These are phyloP conservation scores for Oleoguttula mirabilis DNA, from an alignment of 495 filamentous ascomycete species.

Conservation along the genomic window DNA sequence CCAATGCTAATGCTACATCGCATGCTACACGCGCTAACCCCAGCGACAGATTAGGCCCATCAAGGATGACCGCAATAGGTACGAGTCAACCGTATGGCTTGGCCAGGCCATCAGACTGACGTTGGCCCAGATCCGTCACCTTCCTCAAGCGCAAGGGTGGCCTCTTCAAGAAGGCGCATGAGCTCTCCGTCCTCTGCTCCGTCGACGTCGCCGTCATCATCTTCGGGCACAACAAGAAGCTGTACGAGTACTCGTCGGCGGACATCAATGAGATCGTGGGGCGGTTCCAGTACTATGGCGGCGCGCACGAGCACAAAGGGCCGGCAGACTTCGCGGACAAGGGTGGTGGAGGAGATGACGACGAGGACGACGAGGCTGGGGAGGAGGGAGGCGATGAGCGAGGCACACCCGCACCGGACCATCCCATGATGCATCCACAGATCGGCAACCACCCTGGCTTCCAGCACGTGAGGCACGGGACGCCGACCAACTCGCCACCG, in stretches of 20 bases:
- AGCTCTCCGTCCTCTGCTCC: constrained; percentile 92
- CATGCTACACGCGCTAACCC: neutral
- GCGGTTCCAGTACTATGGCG: constrained; percentile 88
- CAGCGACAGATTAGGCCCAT: constrained; percentile 73
- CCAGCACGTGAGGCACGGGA: constrained; percentile 66
- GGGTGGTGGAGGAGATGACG: constrained; percentile 73
- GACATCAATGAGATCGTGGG: constrained; percentile 83
- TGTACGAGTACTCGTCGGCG: constrained; percentile 91
- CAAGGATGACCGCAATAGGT: constrained; percentile 97
- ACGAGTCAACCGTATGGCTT: too few relatives aligned
- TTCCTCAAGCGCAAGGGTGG: constrained; percentile 98
- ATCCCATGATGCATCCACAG: constrained; percentile 51
- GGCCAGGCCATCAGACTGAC: constrained; percentile 12
- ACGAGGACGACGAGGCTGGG: constrained; percentile 64
- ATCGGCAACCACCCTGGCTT: constrained; percentile 64
- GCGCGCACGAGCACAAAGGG: constrained; percentile 90
- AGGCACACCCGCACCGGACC: constrained; percentile 46
- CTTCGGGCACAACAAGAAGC: constrained; percentile 89
- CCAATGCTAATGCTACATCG: neutral
- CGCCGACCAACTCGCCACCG: constrained; percentile 70
- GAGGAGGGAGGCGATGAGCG: constrained; percentile 55
- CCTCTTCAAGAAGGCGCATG: constrained; percentile 98
- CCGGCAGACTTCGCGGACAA: constrained; percentile 84
- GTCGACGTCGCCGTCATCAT: constrained; percentile 98
- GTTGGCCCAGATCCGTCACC: constrained; percentile 46